Conservation (phyloP, 2,329 filamentous ascomycete species). For the Catunica adiposa region DNA sequence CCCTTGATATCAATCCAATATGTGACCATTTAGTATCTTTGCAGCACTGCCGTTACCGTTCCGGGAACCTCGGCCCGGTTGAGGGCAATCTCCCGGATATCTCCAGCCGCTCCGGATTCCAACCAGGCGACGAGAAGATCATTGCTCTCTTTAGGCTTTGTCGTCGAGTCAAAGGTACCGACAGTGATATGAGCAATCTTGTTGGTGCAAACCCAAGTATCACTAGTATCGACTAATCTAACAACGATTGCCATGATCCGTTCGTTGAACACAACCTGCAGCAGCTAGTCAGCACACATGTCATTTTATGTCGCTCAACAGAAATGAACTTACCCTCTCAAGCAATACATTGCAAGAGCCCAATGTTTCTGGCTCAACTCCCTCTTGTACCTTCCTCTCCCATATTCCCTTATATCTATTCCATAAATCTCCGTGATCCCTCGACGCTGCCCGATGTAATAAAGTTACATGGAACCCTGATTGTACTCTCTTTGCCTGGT, state of each 20-base stretch:
- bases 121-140: slow-evolving; percentile 64
- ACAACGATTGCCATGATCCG: slow-evolving; percentile 86
- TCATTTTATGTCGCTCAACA: background rate
- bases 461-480: slow-evolving; percentile 84
- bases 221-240: slow-evolving; percentile 43
- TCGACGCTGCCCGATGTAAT: slow-evolving; percentile 56
- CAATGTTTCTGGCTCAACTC: slow-evolving; percentile 27
- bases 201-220: slow-evolving; percentile 56
- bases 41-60: background rate
- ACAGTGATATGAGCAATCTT: slow-evolving; percentile 73
- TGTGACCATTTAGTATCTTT: background rate
- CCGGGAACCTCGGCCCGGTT: background rate
- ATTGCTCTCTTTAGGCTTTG: slow-evolving; percentile 95
- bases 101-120: slow-evolving; percentile 29
- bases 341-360: slow-evolving; percentile 48
- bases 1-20: background rate
- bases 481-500: slow-evolving; percentile 60
- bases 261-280: slow-evolving; percentile 60
- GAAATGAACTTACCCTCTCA: slow-evolving; percentile 36
- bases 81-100: background rate
- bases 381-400: slow-evolving; percentile 23
- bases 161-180: slow-evolving; percentile 53
- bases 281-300: slow-evolving; percentile 16
- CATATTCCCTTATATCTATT: slow-evolving; percentile 50
- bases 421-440: slow-evolving; percentile 56